Conservation (phyloP, 2,329 filamentous ascomycete species). For the Cladosporium sp. region DNA sequence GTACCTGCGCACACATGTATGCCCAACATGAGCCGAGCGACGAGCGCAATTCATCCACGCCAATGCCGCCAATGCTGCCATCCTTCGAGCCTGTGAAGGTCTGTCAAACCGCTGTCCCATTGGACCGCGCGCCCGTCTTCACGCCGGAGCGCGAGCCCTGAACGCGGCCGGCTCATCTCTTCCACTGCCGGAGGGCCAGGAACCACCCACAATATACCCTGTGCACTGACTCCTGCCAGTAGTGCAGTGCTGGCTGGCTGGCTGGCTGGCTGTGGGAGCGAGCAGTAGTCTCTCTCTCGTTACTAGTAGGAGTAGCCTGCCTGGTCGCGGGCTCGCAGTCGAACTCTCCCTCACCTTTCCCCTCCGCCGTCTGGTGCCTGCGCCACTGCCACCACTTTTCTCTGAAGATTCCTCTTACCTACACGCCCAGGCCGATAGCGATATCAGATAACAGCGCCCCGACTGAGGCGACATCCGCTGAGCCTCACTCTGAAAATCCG, state of each 20-base stretch:
- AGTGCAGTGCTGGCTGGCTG: neutral
- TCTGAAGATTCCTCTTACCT: neutral
- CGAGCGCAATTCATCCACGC: neutral
- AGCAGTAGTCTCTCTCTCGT: conserved; percentile 3
- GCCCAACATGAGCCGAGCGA: neutral
- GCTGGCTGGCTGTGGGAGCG: neutral
- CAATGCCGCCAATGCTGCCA: neutral
- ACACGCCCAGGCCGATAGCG: conserved; percentile 2
- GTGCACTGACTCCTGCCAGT: conserved; percentile 8
- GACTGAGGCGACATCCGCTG: neutral
- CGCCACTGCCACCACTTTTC: neutral
- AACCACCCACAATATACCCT: conserved; percentile 12
- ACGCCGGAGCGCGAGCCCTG: conserved; percentile 7
- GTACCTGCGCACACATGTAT: neutral
- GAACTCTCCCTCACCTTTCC: neutral
- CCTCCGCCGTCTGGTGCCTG: neutral
- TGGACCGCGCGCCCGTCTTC: conserved; percentile 1
- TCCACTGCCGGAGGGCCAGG: conserved; percentile 5
- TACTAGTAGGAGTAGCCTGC: conserved; percentile 1
- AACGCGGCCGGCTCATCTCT: neutral
- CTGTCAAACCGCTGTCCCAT: neutral
- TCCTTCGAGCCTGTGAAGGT: neutral
- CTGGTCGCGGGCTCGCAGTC: neutral
- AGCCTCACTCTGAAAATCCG: conserved; percentile 1
- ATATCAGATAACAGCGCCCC: conserved; percentile 1